Base-by-base conservation (phyloP, 2,329 filamentous ascomycete genomes). In the Alternaria sp. region DNA sequence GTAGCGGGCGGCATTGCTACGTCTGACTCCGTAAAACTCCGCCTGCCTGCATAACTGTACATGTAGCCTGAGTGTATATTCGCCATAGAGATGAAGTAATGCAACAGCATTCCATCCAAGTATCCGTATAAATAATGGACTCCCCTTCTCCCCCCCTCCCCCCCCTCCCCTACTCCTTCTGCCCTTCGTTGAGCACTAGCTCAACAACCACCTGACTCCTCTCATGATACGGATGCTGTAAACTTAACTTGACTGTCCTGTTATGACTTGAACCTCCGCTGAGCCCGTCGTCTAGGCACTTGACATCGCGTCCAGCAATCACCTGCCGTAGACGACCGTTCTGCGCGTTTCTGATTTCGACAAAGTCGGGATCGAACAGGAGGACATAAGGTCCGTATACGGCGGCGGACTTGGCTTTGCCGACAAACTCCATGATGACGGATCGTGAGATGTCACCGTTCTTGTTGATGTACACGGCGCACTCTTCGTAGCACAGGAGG, bases 391-490 rank as follows among this genome's bases (percentile, higher is more conserved):
- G 90, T 1, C 93, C 93, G 69, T 92, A 96, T 80, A 98, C 89
- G 61, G 93, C 95, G 2, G 93, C 93, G 11, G 88, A 87, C 62
- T 90, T 89, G 1, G 95, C 95, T 71, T 90, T 94, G 66, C 95
- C 95, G n/a, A 96, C 95, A 77, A 98, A 99, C 75, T 98, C 93
- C 93, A 99, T 97, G 72, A 98, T 93, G 58, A 98, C 92, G 28
- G 90, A 92, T 44, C 96, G 90, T 37, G 89, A 94, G 28, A 99
- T 92, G 61, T 99, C 95, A 66, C 95, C 95, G 77, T 98, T 93
- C 79, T 98, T 97, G 82, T 99, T 96, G 73, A 98, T 91, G 72
- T 98, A 99, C 8, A 99, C 93, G 17, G 93, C 95, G 69, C 94
- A 98, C 77, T 97, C 93, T 78, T 96, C 91, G 77, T 98, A 99